A percentile compares a stretch with the other conserved stretches of the same genome.
These are phyloP conservation scores for Geosmithia morbida DNA, from an alignment of 2,329 filamentous ascomycete genomes.

Conservation along the genomic window DNA sequence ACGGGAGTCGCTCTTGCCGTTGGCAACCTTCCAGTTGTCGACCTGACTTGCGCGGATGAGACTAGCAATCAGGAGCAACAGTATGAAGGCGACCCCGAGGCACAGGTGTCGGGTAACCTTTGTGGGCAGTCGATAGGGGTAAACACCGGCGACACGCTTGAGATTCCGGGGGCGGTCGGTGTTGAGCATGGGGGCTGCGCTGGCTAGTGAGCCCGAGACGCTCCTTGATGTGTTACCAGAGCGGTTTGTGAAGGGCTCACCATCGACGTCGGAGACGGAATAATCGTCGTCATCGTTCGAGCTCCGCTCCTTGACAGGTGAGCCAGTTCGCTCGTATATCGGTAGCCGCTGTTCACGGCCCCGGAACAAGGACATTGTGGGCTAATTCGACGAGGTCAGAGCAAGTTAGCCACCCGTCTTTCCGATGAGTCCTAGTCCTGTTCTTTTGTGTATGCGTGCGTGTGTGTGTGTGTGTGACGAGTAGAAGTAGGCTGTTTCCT, in stretches of 20 bases:
- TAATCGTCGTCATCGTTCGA: conserved; percentile 34
- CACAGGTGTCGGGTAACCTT: conserved; percentile 69
- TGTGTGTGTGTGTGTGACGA: too few relatives aligned
- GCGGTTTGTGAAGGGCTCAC: conserved; percentile 25
- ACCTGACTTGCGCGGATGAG: conserved; percentile 60
- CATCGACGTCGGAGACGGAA: conserved; percentile 16
- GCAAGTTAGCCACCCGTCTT: too few relatives aligned
- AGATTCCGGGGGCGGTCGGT: conserved; percentile 4
- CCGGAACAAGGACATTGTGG: conserved; percentile 33
- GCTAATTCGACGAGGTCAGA: too few relatives aligned
- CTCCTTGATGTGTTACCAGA: conserved; percentile 34
- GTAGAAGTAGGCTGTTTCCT: too few relatives aligned
- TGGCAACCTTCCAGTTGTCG: conserved; percentile 49
- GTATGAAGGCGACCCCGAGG: conserved; percentile 49
- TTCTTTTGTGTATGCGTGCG: too few relatives aligned
- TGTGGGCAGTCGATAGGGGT: conserved; percentile 51
- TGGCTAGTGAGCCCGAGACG: conserved; percentile 27
- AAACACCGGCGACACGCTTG: conserved; percentile 10
- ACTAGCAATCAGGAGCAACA: conserved; percentile 64
- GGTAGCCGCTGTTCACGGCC: conserved; percentile 33
- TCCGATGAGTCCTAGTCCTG: too few relatives aligned
- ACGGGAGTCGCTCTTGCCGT: conserved; percentile 26
- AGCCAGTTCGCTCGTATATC: conserved; percentile 30
- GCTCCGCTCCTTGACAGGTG: conserved; percentile 32
- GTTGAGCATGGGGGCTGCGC: conserved; percentile 25